These are phyloP conservation scores for Pholiota conissans DNA, from an alignment of 768 basidiomycete species.

Conservation along the genomic window DNA sequence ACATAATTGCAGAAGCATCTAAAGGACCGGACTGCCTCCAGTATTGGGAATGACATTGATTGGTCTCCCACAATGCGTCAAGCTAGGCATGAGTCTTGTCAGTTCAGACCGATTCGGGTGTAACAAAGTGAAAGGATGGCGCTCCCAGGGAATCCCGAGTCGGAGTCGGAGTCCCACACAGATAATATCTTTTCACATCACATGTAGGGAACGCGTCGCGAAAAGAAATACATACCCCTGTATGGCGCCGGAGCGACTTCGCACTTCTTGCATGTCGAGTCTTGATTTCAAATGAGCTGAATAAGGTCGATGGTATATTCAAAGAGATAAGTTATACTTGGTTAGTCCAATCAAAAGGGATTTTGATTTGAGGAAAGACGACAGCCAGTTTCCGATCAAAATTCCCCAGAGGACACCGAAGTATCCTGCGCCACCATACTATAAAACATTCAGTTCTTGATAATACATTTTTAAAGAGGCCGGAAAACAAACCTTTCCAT, in stretches of 20 bases:
- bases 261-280: too few species aligned
- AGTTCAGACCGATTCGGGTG: neutral
- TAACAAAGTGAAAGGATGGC: neutral
- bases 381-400: constrained; percentile 45
- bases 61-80: neutral
- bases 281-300: too few species aligned
- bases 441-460: too few species aligned
- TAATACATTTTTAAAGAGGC: too few species aligned
- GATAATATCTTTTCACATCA: neutral
- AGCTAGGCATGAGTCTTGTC: neutral
- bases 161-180: neutral
- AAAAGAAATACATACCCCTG: too few species aligned
- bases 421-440: constrained; percentile 45
- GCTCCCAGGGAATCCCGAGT: too few species aligned
- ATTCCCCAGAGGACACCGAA: constrained; percentile 47
- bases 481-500: constrained; percentile 48
- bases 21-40: neutral
- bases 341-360: constrained; percentile 22
- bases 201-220: neutral
- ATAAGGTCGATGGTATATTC: too few species aligned
- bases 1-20: neutral
- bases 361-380: constrained; percentile 41
- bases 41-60: neutral
- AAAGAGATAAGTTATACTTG: neutral
- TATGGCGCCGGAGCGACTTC: too few species aligned